Percentiles rank a stretch among this genome's conserved stretches.
Conservation (phyloP, 768 basidiomycete genomes). For the Pisolithus albus region DNA sequence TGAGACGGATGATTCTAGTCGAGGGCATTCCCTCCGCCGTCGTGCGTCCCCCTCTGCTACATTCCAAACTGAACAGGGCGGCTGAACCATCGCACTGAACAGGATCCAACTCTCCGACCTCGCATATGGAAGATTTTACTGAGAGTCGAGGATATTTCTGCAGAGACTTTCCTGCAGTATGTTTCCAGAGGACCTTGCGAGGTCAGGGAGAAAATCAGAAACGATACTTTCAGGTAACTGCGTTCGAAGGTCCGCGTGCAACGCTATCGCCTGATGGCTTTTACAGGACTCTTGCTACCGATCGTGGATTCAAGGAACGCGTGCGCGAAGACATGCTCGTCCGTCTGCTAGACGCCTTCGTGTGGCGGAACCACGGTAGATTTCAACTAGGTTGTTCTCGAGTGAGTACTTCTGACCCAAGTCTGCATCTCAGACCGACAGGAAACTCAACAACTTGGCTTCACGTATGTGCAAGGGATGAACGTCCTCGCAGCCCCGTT, state of each 20-base stretch:
- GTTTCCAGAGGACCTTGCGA: conserved; percentile 81
- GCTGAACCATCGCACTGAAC: conserved; percentile 1
- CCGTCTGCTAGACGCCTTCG: conserved; percentile 93
- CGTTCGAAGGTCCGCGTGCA: neutral
- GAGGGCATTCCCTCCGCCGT: conserved; percentile 79
- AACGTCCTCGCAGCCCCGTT: conserved; percentile 98
- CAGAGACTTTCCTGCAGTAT: conserved; percentile 68
- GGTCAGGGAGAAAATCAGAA: conserved; percentile 87
- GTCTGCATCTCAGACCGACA: conserved; percentile 50
- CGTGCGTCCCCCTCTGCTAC: conserved; percentile 39
- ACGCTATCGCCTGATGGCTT: conserved; percentile 1
- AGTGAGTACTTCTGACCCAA: neutral
- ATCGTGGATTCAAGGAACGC: conserved; percentile 94
- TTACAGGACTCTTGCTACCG: conserved; percentile 83
- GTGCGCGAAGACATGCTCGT: conserved; percentile 97
- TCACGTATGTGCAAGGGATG: conserved; percentile 99
- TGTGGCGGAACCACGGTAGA: conserved; percentile 88
- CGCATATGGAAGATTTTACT: conserved; percentile 94
- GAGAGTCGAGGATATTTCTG: conserved; percentile 70
- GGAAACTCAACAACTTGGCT: conserved; percentile 72
- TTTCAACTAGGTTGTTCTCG: neutral
- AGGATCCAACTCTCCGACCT: conserved; percentile 84
- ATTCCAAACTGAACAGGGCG: neutral
- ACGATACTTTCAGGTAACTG: conserved; percentile 86
- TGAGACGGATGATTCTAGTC: conserved; percentile 81